phyloP scores from a whole-genome alignment of 1,284 basidiomycete species.

The Moesziomyces aphidis region DNA sequence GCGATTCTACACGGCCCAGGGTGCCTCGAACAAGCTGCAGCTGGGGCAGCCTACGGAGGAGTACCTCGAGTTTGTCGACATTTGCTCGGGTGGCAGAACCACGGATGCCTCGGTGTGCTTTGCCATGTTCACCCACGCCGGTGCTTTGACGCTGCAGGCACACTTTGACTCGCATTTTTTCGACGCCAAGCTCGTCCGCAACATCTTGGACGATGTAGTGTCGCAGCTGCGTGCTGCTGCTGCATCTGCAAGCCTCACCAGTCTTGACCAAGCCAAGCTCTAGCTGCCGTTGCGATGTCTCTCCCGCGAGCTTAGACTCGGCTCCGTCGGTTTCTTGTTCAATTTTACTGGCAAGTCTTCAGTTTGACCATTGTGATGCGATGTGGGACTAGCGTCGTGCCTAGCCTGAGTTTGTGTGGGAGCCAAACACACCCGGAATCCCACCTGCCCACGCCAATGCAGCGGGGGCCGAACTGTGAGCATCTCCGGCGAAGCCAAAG shows the following conservation, averaged over 20 bases:
- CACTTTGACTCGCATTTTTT: constrained; percentile 38
- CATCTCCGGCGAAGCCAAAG: too few species aligned
- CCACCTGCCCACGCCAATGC: too few species aligned
- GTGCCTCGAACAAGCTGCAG: constrained; percentile 13
- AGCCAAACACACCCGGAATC: too few species aligned
- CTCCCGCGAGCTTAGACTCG: too few species aligned
- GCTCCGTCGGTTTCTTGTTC: too few species aligned
- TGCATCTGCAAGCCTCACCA: constrained; percentile 5
- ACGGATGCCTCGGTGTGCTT: constrained; percentile 34
- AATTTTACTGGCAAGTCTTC: too few species aligned
- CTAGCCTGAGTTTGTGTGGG: too few species aligned
- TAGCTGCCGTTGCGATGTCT: constrained; percentile 2
- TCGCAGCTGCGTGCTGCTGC: constrained; percentile 12
- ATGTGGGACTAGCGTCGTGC: too few species aligned
- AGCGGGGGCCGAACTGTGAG: too few species aligned
- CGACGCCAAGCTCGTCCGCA: constrained; percentile 23
- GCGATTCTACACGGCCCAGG: constrained; percentile 16
- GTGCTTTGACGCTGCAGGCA: constrained; percentile 17
- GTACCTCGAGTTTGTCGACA: constrained; percentile 5
- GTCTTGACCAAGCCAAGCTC: constrained; percentile 18
- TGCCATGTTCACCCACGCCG: constrained; percentile 16
- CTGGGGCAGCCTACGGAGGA: constrained; percentile 10
- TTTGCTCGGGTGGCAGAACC: constrained; percentile 15
- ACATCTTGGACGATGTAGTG: constrained; percentile 23
- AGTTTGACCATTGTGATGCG: too few species aligned